phyloP scores from a whole-genome alignment of 1,284 basidiomycete species.

The Ceratobasidium sp. region DNA sequence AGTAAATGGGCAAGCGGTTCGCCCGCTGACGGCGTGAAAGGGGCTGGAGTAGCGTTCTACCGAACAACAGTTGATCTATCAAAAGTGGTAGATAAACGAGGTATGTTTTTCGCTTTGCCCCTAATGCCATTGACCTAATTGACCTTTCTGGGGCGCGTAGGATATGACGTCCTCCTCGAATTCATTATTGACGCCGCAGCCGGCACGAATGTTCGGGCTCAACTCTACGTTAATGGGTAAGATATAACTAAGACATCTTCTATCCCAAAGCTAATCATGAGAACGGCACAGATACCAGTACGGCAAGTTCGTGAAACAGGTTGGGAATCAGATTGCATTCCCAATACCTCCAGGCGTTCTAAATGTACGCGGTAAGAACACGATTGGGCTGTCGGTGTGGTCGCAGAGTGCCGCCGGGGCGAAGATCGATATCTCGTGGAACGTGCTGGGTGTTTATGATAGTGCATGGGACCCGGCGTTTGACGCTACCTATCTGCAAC shows the following conservation, averaged over 20 bases:
- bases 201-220: conserved; percentile 46
- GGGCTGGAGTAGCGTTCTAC: conserved; percentile 44
- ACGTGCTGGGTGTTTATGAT: conserved; percentile 44
- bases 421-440: conserved; percentile 41
- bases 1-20: conserved; percentile 50
- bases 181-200: conserved; percentile 39
- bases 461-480: conserved; percentile 42
- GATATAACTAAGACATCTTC: background rate
- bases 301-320: conserved; percentile 46
- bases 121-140: background rate
- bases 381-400: conserved; percentile 47
- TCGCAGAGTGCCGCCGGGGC: conserved; percentile 42
- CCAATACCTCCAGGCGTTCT: conserved; percentile 48
- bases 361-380: conserved; percentile 46
- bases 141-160: background rate
- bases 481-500: conserved; percentile 38
- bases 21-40: conserved; percentile 27
- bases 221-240: conserved; percentile 49
- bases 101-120: background rate
- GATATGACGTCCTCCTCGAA: conserved; percentile 41
- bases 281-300: conserved; percentile 47
- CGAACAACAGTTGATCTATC: conserved; percentile 35
- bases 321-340: conserved; percentile 48
- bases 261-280: background rate
- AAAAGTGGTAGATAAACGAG: conserved; percentile 31